phyloP scores from a whole-genome alignment of 2,329 filamentous ascomycete species.

The Stagonosporopsis vannaccii region DNA sequence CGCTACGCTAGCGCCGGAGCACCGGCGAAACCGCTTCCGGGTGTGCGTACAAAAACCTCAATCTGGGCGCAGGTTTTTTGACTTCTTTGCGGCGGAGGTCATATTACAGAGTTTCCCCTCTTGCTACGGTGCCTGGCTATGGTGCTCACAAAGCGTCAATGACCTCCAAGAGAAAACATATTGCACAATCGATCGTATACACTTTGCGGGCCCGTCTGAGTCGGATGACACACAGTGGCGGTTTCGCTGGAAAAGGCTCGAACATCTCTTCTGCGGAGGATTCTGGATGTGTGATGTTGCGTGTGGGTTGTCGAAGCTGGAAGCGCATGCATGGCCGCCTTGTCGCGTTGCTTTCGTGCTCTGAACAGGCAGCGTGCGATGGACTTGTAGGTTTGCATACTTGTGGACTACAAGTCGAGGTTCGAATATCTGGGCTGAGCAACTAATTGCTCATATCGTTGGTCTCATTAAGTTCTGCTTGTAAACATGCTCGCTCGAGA shows the following conservation, averaged over 20 bases:
- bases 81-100: conserved; percentile 76
- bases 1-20: conserved; percentile 9
- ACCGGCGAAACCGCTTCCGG: conserved; percentile 11
- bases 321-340: too few species aligned
- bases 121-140: conserved; percentile 70
- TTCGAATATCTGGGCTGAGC: neutral
- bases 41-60: conserved; percentile 32
- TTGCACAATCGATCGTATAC: conserved; percentile 68
- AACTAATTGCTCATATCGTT: conserved; percentile 8
- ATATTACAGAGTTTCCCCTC: conserved; percentile 73
- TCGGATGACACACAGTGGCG: conserved; percentile 38
- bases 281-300: neutral
- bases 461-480: conserved; percentile 12
- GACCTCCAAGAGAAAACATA: conserved; percentile 75
- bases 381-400: neutral
- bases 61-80: conserved; percentile 53
- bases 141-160: conserved; percentile 72
- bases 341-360: too few species aligned
- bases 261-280: conserved; percentile 54
- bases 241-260: conserved; percentile 58
- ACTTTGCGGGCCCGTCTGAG: conserved; percentile 48
- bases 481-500: neutral
- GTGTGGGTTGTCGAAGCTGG: neutral
- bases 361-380: neutral
- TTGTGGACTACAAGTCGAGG: neutral